Evolutionary conservation across 495 filamentous ascomycete species (phyloP).

Genomic region (Penicillium pancosmium): DNA sequence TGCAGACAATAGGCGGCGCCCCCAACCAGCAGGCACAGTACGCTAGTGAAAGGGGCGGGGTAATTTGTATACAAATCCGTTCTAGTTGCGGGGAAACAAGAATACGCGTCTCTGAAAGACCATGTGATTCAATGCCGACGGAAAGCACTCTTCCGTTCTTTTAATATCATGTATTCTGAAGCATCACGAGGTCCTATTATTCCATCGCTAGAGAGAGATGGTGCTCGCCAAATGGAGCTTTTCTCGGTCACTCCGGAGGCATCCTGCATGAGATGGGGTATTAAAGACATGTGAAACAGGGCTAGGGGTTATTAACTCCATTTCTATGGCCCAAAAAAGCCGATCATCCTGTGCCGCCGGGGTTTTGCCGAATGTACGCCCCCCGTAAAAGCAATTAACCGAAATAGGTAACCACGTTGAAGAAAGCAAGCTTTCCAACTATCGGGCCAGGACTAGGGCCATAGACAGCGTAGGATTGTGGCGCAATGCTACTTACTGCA

Average conservation of each 20-base stretch:
- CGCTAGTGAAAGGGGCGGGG: slow-evolving; percentile 3
- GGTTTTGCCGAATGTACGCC: slow-evolving; percentile 12
- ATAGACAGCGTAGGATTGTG: slow-evolving; percentile 2
- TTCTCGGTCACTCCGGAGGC: neutral
- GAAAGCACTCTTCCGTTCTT: neutral
- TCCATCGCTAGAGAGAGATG: neutral
- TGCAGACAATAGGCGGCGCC: neutral
- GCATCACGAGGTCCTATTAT: neutral
- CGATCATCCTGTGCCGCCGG: slow-evolving; percentile 10
- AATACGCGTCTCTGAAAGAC: neutral
- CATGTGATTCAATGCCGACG: slow-evolving; percentile 2
- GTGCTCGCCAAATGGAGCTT: neutral
- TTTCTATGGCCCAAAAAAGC: neutral
- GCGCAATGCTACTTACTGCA: neutral
- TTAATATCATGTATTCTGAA: neutral
- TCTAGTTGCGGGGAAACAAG: slow-evolving; percentile 4
- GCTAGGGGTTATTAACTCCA: neutral
- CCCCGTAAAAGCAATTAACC: slow-evolving; percentile 9
- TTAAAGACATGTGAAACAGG: neutral
- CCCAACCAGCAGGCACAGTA: neutral
- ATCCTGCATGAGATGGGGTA: neutral
- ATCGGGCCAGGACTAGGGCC: neutral
- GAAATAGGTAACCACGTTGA: neutral
- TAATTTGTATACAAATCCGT: neutral
- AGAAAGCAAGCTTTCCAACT: neutral